Conservation (phyloP, 2,329 filamentous ascomycete species). For the Myriosclerotinia scirpicola region DNA sequence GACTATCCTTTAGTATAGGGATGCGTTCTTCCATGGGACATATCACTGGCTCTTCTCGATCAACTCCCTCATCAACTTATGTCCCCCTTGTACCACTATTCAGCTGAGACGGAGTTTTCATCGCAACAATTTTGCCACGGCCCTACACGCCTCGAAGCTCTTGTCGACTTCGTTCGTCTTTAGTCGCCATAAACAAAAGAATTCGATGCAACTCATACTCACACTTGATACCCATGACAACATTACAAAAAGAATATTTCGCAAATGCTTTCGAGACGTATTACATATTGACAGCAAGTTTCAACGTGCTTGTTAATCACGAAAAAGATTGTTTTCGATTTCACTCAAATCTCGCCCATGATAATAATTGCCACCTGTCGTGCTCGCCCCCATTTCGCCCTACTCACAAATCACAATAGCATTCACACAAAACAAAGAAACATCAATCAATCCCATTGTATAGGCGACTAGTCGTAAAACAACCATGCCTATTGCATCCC, state of each 20-base stretch:
- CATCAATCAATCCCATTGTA: constrained; percentile 21
- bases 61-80: constrained; percentile 40
- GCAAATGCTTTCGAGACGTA: constrained; percentile 23
- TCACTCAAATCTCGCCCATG: constrained; percentile 24
- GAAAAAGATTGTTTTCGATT: constrained; percentile 25
- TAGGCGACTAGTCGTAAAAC: constrained; percentile 28
- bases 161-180: constrained; percentile 39
- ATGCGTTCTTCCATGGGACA: constrained; percentile 40
- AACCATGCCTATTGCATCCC: constrained; percentile 21
- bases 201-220: constrained; percentile 38
- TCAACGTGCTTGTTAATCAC: constrained; percentile 38
- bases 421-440: constrained; percentile 21
- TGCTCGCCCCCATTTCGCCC: constrained; percentile 24
- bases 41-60: constrained; percentile 39
- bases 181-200: constrained; percentile 40
- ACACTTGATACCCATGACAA: constrained; percentile 38
- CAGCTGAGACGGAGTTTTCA: constrained; percentile 40
- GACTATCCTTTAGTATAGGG: constrained; percentile 34
- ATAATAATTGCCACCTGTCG: constrained; percentile 34
- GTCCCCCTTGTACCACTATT: constrained; percentile 43
- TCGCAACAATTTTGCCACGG: constrained; percentile 33
- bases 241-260: constrained; percentile 28
- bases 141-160: constrained; percentile 37
- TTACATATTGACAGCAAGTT: constrained; percentile 35
- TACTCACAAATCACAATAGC: constrained; percentile 21